Conservation (phyloP, 495 filamentous ascomycete species). For the Neurospora tetrasperma region DNA sequence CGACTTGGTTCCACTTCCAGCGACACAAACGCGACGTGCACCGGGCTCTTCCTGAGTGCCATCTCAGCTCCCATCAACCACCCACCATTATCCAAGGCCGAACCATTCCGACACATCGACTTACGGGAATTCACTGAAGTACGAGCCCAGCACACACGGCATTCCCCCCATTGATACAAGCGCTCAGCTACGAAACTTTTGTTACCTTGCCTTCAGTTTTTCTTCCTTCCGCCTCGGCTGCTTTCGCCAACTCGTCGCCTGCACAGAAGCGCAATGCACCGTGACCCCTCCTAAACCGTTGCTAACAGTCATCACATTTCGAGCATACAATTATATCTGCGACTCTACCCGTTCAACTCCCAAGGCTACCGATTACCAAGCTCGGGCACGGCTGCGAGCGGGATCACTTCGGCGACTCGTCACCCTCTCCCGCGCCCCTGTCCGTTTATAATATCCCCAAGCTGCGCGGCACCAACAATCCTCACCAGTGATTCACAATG, state of each 20-base stretch:
- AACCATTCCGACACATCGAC: neutral
- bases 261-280: neutral
- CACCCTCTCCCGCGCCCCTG: slow-evolving; percentile 1
- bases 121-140: neutral
- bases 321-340: neutral
- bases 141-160: neutral
- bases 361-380: neutral
- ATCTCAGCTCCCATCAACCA: neutral
- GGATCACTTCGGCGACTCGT: neutral
- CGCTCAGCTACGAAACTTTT: neutral
- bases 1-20: neutral
- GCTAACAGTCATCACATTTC: neutral
- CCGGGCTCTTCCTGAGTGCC: neutral
- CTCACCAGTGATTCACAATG: slow-evolving; percentile 13
- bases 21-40: neutral
- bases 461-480: neutral
- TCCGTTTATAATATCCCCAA: slow-evolving; percentile 2
- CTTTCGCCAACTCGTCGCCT: neutral
- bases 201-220: neutral
- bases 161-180: neutral
- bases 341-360: neutral
- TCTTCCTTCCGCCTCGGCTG: neutral
- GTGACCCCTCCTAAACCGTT: neutral
- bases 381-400: neutral
- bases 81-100: neutral